Percentiles rank a stretch among this genome's conserved stretches.
phyloP scores from a whole-genome alignment of 1,284 basidiomycete genomes.

The Gastroboletus turbinatus region DNA sequence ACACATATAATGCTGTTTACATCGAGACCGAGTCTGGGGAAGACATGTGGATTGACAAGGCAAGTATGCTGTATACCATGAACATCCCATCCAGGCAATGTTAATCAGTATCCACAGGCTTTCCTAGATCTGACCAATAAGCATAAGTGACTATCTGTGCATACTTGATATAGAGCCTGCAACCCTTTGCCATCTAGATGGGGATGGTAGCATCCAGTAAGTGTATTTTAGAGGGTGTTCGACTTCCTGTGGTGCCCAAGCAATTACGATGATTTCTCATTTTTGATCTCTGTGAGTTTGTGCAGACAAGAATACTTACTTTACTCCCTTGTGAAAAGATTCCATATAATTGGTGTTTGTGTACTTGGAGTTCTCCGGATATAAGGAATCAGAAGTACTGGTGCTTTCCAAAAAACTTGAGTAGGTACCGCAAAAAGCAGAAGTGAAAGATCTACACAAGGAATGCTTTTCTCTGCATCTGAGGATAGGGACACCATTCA shows the following conservation, averaged over 20 bases:
- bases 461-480: slow-evolving; percentile 1
- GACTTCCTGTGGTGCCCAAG: slow-evolving; percentile 22
- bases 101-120: slow-evolving; percentile 35
- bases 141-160: slow-evolving; percentile 8
- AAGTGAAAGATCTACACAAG: slow-evolving; percentile 10
- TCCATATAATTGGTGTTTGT: slow-evolving; percentile 6
- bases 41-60: no score
- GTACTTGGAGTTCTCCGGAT: slow-evolving; percentile 3
- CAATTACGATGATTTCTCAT: slow-evolving; percentile 15
- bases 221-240: slow-evolving; percentile 28
- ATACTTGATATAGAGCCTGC: slow-evolving; percentile 6
- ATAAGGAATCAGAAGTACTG: slow-evolving; percentile 6
- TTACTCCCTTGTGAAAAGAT: slow-evolving; percentile 1
- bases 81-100: slow-evolving; percentile 3
- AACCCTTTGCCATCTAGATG: not conserved
- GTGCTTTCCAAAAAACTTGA: slow-evolving; percentile 9
- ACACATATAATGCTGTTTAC: no score
- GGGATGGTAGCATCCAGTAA: slow-evolving; percentile 21
- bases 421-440: slow-evolving; percentile 30
- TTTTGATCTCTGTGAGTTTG: slow-evolving; percentile 13
- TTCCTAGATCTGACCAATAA: slow-evolving; percentile 71
- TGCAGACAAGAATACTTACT: not conserved
- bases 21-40: no score
- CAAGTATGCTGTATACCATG: no score
- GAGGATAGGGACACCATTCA: not conserved